Conservation (phyloP, 371 early-diverging fungal genomes). For the Mucor racemosus region DNA sequence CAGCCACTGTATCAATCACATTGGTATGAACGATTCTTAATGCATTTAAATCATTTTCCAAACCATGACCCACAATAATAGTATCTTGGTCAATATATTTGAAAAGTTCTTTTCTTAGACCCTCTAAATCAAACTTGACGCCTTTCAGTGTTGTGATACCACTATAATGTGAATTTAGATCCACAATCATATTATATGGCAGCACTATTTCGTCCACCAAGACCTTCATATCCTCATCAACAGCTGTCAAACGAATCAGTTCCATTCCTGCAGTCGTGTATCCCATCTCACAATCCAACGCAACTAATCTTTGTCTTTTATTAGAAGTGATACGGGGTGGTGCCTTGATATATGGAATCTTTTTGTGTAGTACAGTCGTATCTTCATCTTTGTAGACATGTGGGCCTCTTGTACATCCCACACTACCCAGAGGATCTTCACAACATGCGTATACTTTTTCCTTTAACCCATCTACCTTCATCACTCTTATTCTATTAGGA, state of each 20-base stretch:
- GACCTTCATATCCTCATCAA: conserved; percentile 46
- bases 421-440: conserved; percentile 43
- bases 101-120: conserved; percentile 46
- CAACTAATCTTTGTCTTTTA: conserved; percentile 29
- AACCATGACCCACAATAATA: conserved; percentile 53
- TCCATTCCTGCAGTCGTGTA: conserved; percentile 63
- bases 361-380: conserved; percentile 37
- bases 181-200: conserved; percentile 55
- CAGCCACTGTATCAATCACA: conserved; percentile 50
- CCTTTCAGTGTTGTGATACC: conserved; percentile 60
- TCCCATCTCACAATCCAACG: conserved; percentile 58
- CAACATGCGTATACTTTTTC: conserved; percentile 54
- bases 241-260: conserved; percentile 57
- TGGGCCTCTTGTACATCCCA: conserved; percentile 57
- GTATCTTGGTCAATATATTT: conserved; percentile 47
- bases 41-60: conserved; percentile 59
- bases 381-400: conserved; percentile 54
- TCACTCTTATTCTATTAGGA: conserved; percentile 34
- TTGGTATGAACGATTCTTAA: conserved; percentile 47
- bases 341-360: conserved; percentile 48
- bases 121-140: conserved; percentile 47
- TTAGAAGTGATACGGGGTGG: conserved; percentile 7
- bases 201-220: conserved; percentile 61
- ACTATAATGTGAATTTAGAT: conserved; percentile 60
- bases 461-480: conserved; percentile 44